Evolutionary conservation across 2,329 filamentous ascomycete species (phyloP).

Genomic region (Pseudomassariella vexata): DNA sequence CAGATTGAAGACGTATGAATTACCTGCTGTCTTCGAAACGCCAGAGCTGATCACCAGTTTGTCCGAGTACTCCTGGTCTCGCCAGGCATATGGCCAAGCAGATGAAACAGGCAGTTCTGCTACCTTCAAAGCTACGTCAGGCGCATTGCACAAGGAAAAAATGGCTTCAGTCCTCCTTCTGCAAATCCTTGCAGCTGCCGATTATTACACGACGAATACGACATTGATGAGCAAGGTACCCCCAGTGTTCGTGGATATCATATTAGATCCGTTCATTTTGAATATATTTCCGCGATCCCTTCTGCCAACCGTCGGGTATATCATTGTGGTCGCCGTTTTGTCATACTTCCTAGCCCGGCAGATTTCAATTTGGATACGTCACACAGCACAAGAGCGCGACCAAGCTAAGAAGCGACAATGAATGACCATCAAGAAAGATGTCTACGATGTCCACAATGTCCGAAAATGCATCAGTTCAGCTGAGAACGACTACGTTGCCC

Average conservation of each 20-base stretch:
- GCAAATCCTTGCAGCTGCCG: slow-evolving; percentile 68
- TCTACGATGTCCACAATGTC: no score
- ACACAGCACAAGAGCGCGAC: slow-evolving; percentile 17
- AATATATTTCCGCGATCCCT: slow-evolving; percentile 78
- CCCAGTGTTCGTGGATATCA: slow-evolving; percentile 70
- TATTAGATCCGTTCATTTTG: slow-evolving; percentile 79
- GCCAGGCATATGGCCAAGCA: slow-evolving; percentile 26
- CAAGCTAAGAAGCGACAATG: slow-evolving; percentile 33
- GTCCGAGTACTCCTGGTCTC: slow-evolving; percentile 51
- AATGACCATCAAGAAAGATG: no score
- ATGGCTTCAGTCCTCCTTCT: slow-evolving; percentile 60
- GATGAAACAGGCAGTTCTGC: slow-evolving; percentile 7
- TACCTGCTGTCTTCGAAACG: slow-evolving; percentile 55
- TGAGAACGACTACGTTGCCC: no score
- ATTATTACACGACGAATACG: slow-evolving; percentile 74
- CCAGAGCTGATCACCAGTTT: slow-evolving; percentile 61
- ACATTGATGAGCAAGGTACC: slow-evolving; percentile 71
- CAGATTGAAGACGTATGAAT: slow-evolving; percentile 57
- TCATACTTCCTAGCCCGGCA: slow-evolving; percentile 38
- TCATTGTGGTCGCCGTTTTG: slow-evolving; percentile 52
- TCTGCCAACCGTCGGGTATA: slow-evolving; percentile 63
- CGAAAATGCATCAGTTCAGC: slow-evolving; percentile 2
- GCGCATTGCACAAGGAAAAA: slow-evolving; percentile 8
- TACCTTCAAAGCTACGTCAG: neutral
- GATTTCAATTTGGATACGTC: slow-evolving; percentile 25